Conservation (phyloP, 2,329 filamentous ascomycete genomes). For the Calonectria ilicicola region DNA sequence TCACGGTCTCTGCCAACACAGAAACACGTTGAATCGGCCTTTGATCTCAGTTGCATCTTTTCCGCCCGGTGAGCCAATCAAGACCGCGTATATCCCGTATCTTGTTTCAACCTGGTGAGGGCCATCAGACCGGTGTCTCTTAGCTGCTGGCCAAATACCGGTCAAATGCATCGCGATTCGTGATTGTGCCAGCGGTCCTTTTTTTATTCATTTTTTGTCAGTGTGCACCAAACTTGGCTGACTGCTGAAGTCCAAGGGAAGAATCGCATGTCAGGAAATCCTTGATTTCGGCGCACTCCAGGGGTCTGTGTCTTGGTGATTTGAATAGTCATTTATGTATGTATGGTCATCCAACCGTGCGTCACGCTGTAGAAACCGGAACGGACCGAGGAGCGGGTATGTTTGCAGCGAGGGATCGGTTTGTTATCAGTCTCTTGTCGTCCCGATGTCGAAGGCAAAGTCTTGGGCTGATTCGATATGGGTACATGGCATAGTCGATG, state of each 20-base stretch:
- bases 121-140: neutral
- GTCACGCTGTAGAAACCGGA: neutral
- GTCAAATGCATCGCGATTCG: neutral
- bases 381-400: slow-evolving; percentile 12
- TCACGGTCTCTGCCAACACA: slow-evolving; percentile 1
- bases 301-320: neutral
- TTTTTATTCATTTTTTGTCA: neutral
- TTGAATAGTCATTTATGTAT: neutral
- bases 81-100: neutral
- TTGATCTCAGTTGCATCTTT: neutral
- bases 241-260: neutral
- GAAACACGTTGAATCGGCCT: slow-evolving; percentile 5
- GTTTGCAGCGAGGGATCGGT: neutral
- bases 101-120: slow-evolving; percentile 2
- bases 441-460: neutral
- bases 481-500: neutral
- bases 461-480: neutral
- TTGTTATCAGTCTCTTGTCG: neutral
- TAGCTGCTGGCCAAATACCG: neutral
- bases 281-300: neutral
- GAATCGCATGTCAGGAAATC: neutral
- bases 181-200: neutral
- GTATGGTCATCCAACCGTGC: neutral
- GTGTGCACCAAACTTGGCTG: neutral
- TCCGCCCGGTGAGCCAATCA: neutral